Conservation (phyloP, 305 asterid genomes). For the Fraxinus ornus region DNA sequence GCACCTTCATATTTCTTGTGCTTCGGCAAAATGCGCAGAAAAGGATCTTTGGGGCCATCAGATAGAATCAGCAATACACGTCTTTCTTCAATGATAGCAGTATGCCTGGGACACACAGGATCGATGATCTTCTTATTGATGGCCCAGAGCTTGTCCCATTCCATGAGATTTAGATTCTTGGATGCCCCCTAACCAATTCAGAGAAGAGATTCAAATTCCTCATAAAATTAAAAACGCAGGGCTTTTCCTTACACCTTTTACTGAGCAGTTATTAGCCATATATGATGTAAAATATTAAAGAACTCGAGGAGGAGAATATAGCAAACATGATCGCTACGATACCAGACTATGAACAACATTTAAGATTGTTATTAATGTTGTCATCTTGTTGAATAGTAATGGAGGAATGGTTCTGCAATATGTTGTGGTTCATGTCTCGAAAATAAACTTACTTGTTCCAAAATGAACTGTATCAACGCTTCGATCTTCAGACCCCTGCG, state of each 20-base stretch:
- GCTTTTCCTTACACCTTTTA: not conserved
- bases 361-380: not conserved
- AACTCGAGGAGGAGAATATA: not conserved
- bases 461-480: conserved; percentile 82
- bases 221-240: not conserved
- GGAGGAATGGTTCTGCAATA: not conserved
- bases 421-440: not conserved
- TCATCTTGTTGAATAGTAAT: not conserved
- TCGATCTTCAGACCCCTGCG: conserved; percentile 87
- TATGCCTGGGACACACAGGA: conserved; percentile 94
- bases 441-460: conserved; percentile 74
- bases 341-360: not conserved
- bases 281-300: not conserved
- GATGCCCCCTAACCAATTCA: conserved; percentile 76
- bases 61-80: conserved; percentile 59
- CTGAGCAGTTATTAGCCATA: not conserved
- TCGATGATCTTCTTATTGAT: conserved; percentile 89
- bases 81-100: conserved; percentile 67
- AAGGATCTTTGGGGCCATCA: conserved; percentile 73
- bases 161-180: conserved; percentile 95
- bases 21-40: conserved; percentile 67
- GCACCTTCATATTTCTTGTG: conserved; percentile 90
- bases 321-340: not conserved
- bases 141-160: conserved; percentile 98
- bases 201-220: conserved; percentile 12